These are phyloP conservation scores for Begonia loranthoides DNA, from an alignment of 306 rosid species.

Conservation along the genomic window DNA sequence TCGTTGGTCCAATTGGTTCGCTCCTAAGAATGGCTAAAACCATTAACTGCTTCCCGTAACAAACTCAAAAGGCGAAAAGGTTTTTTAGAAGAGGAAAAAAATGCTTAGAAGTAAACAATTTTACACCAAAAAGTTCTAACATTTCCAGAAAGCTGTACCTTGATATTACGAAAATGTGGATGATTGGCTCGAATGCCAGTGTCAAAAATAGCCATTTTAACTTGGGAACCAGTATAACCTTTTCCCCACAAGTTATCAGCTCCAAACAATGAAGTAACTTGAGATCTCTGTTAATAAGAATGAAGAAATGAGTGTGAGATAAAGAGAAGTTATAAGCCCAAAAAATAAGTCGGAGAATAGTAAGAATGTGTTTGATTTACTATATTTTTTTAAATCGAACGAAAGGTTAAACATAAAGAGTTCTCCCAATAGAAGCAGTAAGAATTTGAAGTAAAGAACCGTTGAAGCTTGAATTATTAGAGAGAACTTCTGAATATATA, in stretches of 20 bases:
- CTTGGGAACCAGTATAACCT: conserved; percentile 79
- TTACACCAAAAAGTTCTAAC: background rate
- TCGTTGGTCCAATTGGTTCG: conserved; percentile 98
- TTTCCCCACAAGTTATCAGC: conserved; percentile 72
- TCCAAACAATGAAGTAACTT: conserved; percentile 84
- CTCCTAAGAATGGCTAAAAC: conserved; percentile 40
- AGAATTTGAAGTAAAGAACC: background rate
- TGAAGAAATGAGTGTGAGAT: conserved; percentile 12
- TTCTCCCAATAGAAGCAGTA: background rate
- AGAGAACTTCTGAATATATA: background rate
- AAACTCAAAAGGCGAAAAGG: background rate
- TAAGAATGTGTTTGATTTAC: background rate
- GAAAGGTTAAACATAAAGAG: background rate
- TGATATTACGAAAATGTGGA: conserved; percentile 86
- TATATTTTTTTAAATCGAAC: background rate
- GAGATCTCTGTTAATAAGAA: conserved; percentile 52
- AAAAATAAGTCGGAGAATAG: background rate
- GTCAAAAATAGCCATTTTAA: conserved; percentile 96
- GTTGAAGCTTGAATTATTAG: background rate
- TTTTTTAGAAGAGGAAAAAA: no score
- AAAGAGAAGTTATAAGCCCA: conserved; percentile 3
- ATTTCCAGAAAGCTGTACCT: conserved; percentile 31
- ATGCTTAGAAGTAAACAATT: no score
- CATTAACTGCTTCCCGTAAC: conserved; percentile 7
- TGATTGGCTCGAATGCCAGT: conserved; percentile 90